phyloP scores from a whole-genome alignment of 2,329 filamentous ascomycete genomes.

The Elsinoe ampelina region DNA sequence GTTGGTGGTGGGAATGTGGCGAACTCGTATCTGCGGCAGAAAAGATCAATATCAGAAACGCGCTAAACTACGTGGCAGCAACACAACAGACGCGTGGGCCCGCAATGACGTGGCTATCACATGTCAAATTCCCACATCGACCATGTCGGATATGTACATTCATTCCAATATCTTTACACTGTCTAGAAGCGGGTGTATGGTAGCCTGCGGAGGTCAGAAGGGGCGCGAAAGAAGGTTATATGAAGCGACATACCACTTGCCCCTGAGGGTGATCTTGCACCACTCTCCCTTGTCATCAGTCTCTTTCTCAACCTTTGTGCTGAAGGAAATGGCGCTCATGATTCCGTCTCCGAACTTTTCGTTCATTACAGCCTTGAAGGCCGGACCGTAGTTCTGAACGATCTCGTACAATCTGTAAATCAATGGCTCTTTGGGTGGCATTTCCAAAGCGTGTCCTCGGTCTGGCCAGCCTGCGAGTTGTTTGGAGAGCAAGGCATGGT shows the following conservation, averaged over 20 bases:
- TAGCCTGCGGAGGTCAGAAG: conserved; percentile 29
- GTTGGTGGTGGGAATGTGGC: neutral
- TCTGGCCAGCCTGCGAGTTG: conserved; percentile 69
- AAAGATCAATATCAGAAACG: neutral
- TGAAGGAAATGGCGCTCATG: conserved; percentile 92
- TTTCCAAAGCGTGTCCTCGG: conserved; percentile 66
- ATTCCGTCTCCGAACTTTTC: conserved; percentile 79
- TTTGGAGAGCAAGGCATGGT: conserved; percentile 46
- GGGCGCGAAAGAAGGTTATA: neutral
- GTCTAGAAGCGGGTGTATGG: conserved; percentile 41
- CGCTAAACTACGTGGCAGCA: neutral
- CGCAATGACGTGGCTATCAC: neutral
- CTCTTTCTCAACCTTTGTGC: conserved; percentile 89
- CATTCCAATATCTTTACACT: neutral
- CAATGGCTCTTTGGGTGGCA: conserved; percentile 75
- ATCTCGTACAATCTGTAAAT: conserved; percentile 92
- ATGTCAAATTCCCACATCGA: conserved; percentile 1
- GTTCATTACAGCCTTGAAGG: conserved; percentile 89
- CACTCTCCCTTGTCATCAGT: conserved; percentile 74
- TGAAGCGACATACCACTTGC: conserved; percentile 63
- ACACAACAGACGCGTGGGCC: neutral
- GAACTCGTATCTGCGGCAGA: neutral
- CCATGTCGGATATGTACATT: neutral
- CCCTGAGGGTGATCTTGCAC: conserved; percentile 74
- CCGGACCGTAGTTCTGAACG: conserved; percentile 93